Percentiles rank a stretch among this genome's conserved stretches.
Conservation (phyloP, 179 eudicot genomes). For the Corrigiola litoralis region DNA sequence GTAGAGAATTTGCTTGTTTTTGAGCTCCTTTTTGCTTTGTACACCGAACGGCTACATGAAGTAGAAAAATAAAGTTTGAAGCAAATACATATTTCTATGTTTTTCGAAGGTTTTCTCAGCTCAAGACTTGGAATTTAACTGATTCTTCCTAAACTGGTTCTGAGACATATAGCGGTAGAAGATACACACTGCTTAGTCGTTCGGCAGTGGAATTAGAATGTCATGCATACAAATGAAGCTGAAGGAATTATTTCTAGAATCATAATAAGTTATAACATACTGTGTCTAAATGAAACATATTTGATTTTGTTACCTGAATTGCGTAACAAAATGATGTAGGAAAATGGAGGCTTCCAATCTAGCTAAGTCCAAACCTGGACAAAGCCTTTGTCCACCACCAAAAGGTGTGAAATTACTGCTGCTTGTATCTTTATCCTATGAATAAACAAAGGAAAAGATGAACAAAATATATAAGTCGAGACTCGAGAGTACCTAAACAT, state of each 20-base stretch:
- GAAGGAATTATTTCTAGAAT: not conserved
- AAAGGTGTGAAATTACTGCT: conserved; percentile 74
- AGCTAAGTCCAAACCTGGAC: conserved; percentile 94
- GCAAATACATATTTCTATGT: too few relatives aligned
- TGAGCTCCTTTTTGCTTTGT: too few relatives aligned
- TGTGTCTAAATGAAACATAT: not conserved
- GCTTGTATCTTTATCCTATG: conserved; percentile 51
- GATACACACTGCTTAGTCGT: too few relatives aligned
- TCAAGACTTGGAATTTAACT: not conserved
- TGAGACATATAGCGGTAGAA: too few relatives aligned
- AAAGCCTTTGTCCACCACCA: conserved; percentile 93
- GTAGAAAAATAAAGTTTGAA: too few relatives aligned
- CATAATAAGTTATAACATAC: too few relatives aligned
- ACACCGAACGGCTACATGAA: too few relatives aligned
- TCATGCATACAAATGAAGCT: not conserved
- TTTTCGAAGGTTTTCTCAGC: not conserved
- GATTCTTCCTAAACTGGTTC: too few relatives aligned
- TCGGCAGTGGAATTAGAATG: too few relatives aligned
- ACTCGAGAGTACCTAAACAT: not conserved
- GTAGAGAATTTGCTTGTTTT: too few relatives aligned
- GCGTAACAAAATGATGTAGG: conserved; percentile 81
- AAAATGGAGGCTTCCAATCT: conserved; percentile 88
- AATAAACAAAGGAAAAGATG: not conserved
- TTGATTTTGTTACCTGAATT: conserved; percentile 47
- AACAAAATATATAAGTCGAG: not conserved